Evolutionary conservation across 768 basidiomycete genomes (phyloP).

Genomic region (Lepiota subincarnata): DNA sequence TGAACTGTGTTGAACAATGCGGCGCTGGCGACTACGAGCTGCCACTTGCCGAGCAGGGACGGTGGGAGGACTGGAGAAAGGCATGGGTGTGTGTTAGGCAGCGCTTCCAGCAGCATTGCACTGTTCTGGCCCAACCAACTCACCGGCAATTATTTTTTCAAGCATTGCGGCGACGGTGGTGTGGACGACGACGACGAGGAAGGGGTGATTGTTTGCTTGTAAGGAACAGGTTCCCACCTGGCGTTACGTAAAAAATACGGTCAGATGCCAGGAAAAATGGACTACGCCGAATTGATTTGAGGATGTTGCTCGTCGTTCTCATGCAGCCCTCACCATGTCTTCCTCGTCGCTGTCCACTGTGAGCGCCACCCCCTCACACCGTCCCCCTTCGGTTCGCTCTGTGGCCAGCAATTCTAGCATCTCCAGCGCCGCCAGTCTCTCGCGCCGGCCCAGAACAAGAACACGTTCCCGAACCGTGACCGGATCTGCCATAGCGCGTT

Average conservation of each 20-base stretch:
- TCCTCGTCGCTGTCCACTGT: slow-evolving; percentile 24
- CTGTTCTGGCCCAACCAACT: slow-evolving; percentile 1
- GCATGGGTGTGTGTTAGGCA: slow-evolving; percentile 1
- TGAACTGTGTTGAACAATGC: slow-evolving; percentile 86
- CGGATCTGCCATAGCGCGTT: slow-evolving; percentile 21
- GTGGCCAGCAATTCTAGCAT: slow-evolving; percentile 48
- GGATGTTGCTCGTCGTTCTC: slow-evolving; percentile 10
- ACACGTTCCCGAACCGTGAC: slow-evolving; percentile 53
- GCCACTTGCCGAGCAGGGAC: slow-evolving; percentile 77
- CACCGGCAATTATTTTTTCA: slow-evolving; percentile 20
- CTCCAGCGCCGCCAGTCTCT: slow-evolving; percentile 45
- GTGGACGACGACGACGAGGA: not conserved
- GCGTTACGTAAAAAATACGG: slow-evolving; percentile 5
- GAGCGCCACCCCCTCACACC: slow-evolving; percentile 20
- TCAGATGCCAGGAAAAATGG: slow-evolving; percentile 6
- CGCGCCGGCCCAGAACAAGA: slow-evolving; percentile 50
- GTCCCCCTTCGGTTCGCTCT: slow-evolving; percentile 40
- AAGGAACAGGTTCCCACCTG: slow-evolving; percentile 7
- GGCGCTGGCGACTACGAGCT: slow-evolving; percentile 71
- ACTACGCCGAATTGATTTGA: slow-evolving; percentile 11
- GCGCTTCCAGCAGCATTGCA: not conserved
- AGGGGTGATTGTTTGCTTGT: not conserved
- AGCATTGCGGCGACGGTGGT: slow-evolving; percentile 16
- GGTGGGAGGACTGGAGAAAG: slow-evolving; percentile 53
- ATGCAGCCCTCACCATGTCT: slow-evolving; percentile 18